Conservation (phyloP, 2,329 filamentous ascomycete genomes). For the Aspergillus jensenii region DNA sequence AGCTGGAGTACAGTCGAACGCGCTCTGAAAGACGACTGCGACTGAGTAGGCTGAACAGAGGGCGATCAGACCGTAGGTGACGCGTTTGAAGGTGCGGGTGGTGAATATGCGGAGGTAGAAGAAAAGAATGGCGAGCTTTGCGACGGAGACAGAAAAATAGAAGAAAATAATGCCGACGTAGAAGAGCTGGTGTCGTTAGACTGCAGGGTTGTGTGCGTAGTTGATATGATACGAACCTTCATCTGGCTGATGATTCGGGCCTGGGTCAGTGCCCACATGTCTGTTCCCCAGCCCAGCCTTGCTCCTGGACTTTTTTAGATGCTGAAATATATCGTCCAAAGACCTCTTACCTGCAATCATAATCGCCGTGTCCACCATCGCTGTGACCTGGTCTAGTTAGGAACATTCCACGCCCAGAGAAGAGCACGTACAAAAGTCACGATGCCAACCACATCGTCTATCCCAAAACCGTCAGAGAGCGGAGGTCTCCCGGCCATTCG, state of each 20-base stretch:
- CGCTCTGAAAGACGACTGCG: conserved; percentile 1
- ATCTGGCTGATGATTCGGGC: not conserved
- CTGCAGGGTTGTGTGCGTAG: not conserved
- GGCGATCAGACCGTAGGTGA: not conserved
- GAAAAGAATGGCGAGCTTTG: conserved; percentile 10
- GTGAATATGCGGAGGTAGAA: conserved; percentile 14
- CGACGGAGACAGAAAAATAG: not conserved
- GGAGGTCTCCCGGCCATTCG: not conserved
- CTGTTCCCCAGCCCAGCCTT: conserved; percentile 1
- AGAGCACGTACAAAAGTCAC: not conserved
- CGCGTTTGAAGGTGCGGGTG: not conserved
- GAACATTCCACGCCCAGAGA: not conserved
- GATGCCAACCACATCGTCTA: conserved; percentile 1
- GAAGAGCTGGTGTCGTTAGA: not conserved
- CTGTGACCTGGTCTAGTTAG: not conserved
- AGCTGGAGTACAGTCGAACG: not conserved
- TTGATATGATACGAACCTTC: not conserved
- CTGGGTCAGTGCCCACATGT: conserved; percentile 6
- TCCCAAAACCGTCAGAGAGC: not conserved
- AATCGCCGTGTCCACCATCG: not conserved
- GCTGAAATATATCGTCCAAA: not conserved
- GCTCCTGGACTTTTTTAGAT: not conserved
- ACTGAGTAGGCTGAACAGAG: not conserved
- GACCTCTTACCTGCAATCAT: not conserved
- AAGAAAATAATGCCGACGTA: conserved; percentile 8